phyloP scores from a whole-genome alignment of 768 basidiomycete genomes.

The Xerocomus spinulosus region DNA sequence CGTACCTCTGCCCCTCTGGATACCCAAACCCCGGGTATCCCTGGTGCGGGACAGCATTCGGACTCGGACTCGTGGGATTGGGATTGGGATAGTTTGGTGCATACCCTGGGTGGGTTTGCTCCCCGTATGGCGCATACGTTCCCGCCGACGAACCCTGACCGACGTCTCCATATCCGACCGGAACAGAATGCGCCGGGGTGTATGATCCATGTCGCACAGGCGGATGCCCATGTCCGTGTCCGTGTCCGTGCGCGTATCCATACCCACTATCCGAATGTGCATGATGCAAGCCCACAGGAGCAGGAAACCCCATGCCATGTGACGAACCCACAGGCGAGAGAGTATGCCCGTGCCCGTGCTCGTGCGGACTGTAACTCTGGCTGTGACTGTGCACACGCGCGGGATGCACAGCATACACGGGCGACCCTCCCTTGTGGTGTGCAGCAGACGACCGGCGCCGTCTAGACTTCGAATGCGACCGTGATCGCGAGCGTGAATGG shows the following conservation, averaged over 20 bases:
- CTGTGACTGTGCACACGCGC: background rate
- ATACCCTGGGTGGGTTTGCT: background rate
- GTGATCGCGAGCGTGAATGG: background rate
- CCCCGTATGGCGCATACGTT: background rate
- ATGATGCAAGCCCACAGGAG: background rate
- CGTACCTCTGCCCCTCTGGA: background rate
- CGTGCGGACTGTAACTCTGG: background rate
- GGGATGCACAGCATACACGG: background rate
- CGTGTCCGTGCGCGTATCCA: background rate
- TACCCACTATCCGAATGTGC: constrained; percentile 1
- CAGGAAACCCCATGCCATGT: background rate
- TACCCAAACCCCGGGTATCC: background rate
- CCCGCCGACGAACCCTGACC: background rate
- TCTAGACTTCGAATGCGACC: constrained; percentile 14
- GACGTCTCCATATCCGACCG: background rate
- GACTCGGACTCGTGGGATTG: background rate
- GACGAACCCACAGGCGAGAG: background rate
- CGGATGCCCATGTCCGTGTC: background rate
- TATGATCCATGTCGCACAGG: constrained; percentile 3
- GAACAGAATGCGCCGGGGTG: constrained; percentile 1
- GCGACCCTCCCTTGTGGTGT: background rate
- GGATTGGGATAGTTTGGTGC: background rate
- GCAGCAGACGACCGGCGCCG: background rate
- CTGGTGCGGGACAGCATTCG: background rate
- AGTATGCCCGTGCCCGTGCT: background rate